phyloP scores from a whole-genome alignment of 2,329 filamentous ascomycete genomes.

The Fusarium anthophilum region DNA sequence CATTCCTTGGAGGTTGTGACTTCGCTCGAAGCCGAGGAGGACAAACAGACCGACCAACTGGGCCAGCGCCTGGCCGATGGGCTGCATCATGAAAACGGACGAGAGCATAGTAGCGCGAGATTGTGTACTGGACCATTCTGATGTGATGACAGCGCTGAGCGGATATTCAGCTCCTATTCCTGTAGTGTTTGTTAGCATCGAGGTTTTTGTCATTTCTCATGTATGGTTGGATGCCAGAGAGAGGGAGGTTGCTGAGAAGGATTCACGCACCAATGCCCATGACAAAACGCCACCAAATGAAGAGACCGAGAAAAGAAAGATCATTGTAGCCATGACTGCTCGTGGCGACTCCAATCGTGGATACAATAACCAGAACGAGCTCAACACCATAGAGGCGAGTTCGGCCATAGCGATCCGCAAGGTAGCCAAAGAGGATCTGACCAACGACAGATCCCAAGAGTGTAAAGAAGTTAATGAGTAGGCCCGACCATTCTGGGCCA shows the following conservation, averaged over 20 bases:
- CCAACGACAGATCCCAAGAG: constrained; percentile 62
- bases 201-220: neutral
- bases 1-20: constrained; percentile 54
- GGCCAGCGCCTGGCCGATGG: constrained; percentile 71
- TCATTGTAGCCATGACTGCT: constrained; percentile 60
- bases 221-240: neutral
- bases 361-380: constrained; percentile 64
- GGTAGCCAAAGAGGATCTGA: constrained; percentile 62
- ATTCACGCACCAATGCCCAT: constrained; percentile 59
- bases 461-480: constrained; percentile 63
- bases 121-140: constrained; percentile 70
- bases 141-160: constrained; percentile 72
- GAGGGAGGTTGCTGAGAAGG: neutral
- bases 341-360: constrained; percentile 65
- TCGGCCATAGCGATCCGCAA: constrained; percentile 64
- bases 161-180: constrained; percentile 76
- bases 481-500: constrained; percentile 54
- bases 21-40: constrained; percentile 56
- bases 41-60: constrained; percentile 68
- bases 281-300: constrained; percentile 64
- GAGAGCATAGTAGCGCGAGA: constrained; percentile 75
- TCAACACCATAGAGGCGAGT: constrained; percentile 66
- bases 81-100: constrained; percentile 75
- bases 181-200: constrained; percentile 34
- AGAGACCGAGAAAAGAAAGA: constrained; percentile 60